Percentiles rank a stretch among this genome's conserved stretches.
Conservation (phyloP, 805 yeast species). For the Wickerhamomyces rabaulensis region DNA sequence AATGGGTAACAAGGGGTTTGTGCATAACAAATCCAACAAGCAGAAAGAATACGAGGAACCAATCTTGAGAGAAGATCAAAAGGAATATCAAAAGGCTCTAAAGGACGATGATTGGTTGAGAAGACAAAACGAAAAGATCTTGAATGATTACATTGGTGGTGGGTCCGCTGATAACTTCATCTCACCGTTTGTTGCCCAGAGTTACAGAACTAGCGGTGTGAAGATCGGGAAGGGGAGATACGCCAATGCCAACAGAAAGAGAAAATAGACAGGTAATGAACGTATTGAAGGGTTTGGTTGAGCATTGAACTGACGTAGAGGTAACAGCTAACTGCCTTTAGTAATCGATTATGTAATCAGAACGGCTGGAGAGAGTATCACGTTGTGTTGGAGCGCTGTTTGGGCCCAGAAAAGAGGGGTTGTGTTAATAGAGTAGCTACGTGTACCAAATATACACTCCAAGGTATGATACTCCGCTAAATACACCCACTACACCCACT, state of each 20-base stretch:
- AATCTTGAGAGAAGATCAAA: slow-evolving; percentile 86
- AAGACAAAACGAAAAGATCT: slow-evolving; percentile 76
- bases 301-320: too few species aligned
- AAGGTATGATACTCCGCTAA: too few species aligned
- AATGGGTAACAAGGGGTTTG: slow-evolving; percentile 75
- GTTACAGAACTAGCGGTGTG: slow-evolving; percentile 62
- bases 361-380: too few species aligned
- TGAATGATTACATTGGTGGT: slow-evolving; percentile 92
- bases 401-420: too few species aligned
- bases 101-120: slow-evolving; percentile 86
- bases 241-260: slow-evolving; percentile 60
- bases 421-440: too few species aligned
- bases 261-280: slow-evolving; percentile 13
- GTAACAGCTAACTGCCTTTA: too few species aligned
- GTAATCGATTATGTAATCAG: too few species aligned
- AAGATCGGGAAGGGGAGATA: slow-evolving; percentile 81
- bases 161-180: slow-evolving; percentile 82
- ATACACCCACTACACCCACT: too few species aligned
- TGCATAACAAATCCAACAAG: slow-evolving; percentile 56
- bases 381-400: too few species aligned
- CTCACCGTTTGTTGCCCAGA: slow-evolving; percentile 77
- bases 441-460: too few species aligned
- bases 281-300: too few species aligned
- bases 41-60: slow-evolving; percentile 46
- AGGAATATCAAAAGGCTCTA: slow-evolving; percentile 83